phyloP scores from a whole-genome alignment of 352 stramenopile genomes.

The Phytophthora sansomeana region DNA sequence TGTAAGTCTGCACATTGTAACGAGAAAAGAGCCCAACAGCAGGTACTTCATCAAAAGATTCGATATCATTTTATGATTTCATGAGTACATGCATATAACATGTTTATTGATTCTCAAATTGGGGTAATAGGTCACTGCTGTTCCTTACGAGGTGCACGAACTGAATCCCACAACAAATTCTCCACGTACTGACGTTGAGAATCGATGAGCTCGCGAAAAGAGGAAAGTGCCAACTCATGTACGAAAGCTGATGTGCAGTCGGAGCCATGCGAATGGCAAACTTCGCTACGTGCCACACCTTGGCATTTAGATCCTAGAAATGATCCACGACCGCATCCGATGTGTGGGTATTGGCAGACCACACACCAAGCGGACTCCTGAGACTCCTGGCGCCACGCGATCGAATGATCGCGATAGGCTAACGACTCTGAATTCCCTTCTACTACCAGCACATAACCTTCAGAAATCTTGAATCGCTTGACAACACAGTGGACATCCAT shows the following conservation, averaged over 20 bases:
- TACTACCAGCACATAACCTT: conserved; percentile 1
- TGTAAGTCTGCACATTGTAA: too few species aligned
- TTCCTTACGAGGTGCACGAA: background rate
- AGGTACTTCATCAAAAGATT: too few species aligned
- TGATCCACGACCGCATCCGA: too few species aligned
- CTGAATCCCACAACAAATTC: conserved; percentile 13
- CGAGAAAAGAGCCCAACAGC: too few species aligned
- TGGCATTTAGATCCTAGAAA: background rate
- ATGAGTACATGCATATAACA: background rate
- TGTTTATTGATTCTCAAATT: too few species aligned
- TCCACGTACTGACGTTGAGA: conserved; percentile 16
- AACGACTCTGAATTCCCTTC: conserved; percentile 5
- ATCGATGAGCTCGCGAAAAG: conserved; percentile 5
- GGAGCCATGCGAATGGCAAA: background rate
- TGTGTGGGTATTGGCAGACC: background rate
- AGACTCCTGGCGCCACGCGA: background rate
- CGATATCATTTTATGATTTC: too few species aligned
- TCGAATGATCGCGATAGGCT: background rate
- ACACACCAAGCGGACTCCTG: conserved; percentile 9
- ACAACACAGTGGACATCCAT: conserved; percentile 9
- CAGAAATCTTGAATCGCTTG: background rate
- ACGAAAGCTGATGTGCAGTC: background rate
- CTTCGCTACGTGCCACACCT: background rate
- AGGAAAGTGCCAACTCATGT: conserved; percentile 1
- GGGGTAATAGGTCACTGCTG: background rate